Evolutionary conservation across 257 asterid genomes (phyloP).

Genomic region (Rehmannia glutinosa): DNA sequence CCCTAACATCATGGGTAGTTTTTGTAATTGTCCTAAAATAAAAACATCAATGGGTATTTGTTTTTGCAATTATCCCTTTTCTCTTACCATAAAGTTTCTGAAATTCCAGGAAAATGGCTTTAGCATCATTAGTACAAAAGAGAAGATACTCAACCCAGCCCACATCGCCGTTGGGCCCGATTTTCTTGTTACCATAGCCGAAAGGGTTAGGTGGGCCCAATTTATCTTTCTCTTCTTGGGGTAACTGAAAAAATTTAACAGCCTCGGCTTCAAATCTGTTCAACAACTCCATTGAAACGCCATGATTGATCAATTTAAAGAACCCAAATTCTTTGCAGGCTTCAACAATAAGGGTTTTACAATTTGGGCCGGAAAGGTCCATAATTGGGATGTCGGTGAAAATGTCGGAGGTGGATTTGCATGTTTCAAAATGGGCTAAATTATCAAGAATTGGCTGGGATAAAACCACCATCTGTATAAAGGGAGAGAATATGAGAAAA

Average conservation of each 20-base stretch:
- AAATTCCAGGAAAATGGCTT: conserved; percentile 22
- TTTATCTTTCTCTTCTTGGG: conserved; percentile 34
- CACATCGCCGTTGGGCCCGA: conserved; percentile 43
- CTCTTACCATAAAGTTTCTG: conserved; percentile 32
- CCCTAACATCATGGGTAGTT: too few relatives aligned
- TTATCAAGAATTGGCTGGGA: conserved; percentile 23
- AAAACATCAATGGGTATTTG: too few relatives aligned
- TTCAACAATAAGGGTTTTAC: conserved; percentile 20
- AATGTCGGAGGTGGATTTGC: conserved; percentile 20
- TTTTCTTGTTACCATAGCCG: conserved; percentile 36
- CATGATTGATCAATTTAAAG: conserved; percentile 40
- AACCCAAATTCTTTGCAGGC: conserved; percentile 45
- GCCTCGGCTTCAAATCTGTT: conserved; percentile 32
- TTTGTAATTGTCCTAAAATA: too few relatives aligned
- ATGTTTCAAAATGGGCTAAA: conserved; percentile 29
- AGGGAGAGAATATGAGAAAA: background rate
- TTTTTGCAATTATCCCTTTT: too few relatives aligned
- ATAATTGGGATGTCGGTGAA: conserved; percentile 27
- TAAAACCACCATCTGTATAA: conserved; percentile 28
- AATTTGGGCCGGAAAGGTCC: conserved; percentile 23
- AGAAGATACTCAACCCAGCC: conserved; percentile 54
- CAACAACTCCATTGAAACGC: conserved; percentile 33
- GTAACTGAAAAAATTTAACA: conserved; percentile 17
- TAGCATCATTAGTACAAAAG: conserved; percentile 12
- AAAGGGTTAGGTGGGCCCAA: conserved; percentile 32